Evolutionary conservation across 139 green algal genomes (phyloP).

Genomic region (Chlamydomonas eustigma): DNA sequence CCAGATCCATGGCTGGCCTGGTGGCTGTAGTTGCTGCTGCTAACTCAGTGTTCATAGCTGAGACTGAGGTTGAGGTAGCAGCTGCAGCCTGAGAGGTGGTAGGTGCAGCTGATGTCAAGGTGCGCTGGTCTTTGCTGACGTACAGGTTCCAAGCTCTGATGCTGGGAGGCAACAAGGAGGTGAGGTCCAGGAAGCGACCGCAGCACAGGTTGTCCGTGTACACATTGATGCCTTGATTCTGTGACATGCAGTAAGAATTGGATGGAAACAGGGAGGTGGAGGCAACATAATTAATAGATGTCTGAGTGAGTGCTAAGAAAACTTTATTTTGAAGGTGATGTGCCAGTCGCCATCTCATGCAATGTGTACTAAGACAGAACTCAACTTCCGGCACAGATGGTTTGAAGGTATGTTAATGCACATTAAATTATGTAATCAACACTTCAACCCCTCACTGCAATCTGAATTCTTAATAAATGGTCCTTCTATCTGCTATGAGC

Average conservation of each 20-base stretch:
- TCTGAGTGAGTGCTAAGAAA: too few species aligned
- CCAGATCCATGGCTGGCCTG: constrained; percentile 63
- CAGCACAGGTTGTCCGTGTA: background rate
- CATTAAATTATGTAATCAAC: too few species aligned
- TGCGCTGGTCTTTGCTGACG: too few species aligned
- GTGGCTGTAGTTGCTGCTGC: background rate
- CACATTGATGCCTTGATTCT: background rate
- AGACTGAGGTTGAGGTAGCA: background rate
- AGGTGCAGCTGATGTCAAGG: background rate
- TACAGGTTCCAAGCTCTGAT: background rate
- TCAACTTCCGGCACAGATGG: too few species aligned
- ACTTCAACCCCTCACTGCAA: too few species aligned
- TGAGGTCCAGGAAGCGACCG: constrained; percentile 16
- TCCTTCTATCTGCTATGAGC: background rate
- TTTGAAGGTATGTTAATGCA: too few species aligned
- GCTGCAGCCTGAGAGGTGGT: background rate
- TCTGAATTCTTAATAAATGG: too few species aligned
- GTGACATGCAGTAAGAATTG: background rate
- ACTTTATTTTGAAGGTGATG: too few species aligned
- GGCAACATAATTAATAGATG: too few species aligned
- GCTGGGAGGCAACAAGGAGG: background rate
- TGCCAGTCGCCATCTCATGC: too few species aligned
- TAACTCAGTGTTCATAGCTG: background rate
- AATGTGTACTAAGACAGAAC: too few species aligned
- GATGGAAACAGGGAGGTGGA: too few species aligned